Evolutionary conservation across 352 stramenopile genomes (phyloP).

Genomic region (Phytophthora citricola): DNA sequence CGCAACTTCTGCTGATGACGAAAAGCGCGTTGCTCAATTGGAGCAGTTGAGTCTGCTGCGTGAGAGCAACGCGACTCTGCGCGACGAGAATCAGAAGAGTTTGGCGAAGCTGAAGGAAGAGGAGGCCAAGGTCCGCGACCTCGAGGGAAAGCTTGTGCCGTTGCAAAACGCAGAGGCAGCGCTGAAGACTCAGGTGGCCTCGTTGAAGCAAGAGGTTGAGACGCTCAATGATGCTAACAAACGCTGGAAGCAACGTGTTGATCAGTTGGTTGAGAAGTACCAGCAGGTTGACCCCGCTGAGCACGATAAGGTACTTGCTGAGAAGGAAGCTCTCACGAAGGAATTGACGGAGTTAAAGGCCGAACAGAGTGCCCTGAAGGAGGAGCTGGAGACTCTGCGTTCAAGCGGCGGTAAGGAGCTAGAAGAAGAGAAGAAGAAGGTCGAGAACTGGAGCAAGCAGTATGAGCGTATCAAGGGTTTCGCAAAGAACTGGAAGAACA

Average conservation of each 20-base stretch:
- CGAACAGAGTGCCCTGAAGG: conserved; percentile 45
- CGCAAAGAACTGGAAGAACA: conserved; percentile 85
- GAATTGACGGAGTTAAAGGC: conserved; percentile 55
- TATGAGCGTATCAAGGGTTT: conserved; percentile 86
- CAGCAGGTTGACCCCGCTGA: conserved; percentile 80
- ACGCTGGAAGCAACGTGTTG: conserved; percentile 82
- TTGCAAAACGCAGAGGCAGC: conserved; percentile 50
- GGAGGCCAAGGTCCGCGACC: conserved; percentile 48
- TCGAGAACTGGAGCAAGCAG: conserved; percentile 75
- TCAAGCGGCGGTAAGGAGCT: conserved; percentile 54
- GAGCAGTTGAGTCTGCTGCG: conserved; percentile 80
- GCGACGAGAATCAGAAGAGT: conserved; percentile 74
- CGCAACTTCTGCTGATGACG: conserved; percentile 28
- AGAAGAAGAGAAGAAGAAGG: conserved; percentile 72
- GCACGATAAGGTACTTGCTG: conserved; percentile 70
- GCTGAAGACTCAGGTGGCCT: conserved; percentile 60
- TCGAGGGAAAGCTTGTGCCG: conserved; percentile 64
- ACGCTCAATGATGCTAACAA: conserved; percentile 70
- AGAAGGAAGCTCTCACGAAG: conserved; percentile 60
- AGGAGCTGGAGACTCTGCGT: conserved; percentile 58
- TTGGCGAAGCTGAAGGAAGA: conserved; percentile 59
- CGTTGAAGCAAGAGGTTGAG: conserved; percentile 68
- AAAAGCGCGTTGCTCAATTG: conserved; percentile 69
- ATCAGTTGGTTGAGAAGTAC: conserved; percentile 86
- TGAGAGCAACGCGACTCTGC: conserved; percentile 82